phyloP scores from a whole-genome alignment of 2,329 filamentous ascomycete genomes.

The Beauveria sp. region DNA sequence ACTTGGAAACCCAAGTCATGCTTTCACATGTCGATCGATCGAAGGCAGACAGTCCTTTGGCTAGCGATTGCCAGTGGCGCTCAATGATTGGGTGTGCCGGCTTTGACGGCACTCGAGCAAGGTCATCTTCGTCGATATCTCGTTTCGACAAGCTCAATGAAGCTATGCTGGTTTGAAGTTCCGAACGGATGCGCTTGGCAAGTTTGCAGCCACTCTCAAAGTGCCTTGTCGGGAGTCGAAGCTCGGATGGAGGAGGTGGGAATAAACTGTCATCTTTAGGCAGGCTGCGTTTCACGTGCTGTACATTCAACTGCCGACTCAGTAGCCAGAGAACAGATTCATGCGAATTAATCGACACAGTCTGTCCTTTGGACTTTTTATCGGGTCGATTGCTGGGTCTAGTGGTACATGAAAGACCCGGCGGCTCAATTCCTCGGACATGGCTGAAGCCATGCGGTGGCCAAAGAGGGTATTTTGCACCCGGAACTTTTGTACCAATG shows the following conservation, averaged over 20 bases:
- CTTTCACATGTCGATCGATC: slow-evolving; percentile 71
- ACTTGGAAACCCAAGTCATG: slow-evolving; percentile 73
- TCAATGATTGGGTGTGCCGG: slow-evolving; percentile 49
- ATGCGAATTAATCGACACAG: slow-evolving; percentile 28
- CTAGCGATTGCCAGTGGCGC: slow-evolving; percentile 52
- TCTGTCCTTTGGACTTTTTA: slow-evolving; percentile 44
- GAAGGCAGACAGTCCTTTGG: slow-evolving; percentile 63
- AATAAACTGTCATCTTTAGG: slow-evolving; percentile 31
- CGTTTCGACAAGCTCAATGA: background rate
- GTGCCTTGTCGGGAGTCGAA: slow-evolving; percentile 47
- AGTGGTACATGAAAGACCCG: background rate
- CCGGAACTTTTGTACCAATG: slow-evolving; percentile 51
- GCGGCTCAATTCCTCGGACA: slow-evolving; percentile 41
- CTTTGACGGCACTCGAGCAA: slow-evolving; percentile 16
- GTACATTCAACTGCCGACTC: background rate
- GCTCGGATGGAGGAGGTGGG: slow-evolving; percentile 35
- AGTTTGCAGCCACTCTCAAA: slow-evolving; percentile 52
- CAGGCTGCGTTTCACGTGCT: slow-evolving; percentile 20
- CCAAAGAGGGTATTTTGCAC: slow-evolving; percentile 62
- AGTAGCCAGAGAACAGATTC: slow-evolving; percentile 35
- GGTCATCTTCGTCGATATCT: slow-evolving; percentile 29
- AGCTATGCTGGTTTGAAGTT: slow-evolving; percentile 31
- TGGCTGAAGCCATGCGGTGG: slow-evolving; percentile 58
- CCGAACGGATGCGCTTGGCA: slow-evolving; percentile 37
- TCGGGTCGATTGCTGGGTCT: background rate